These are phyloP conservation scores for Boechera divaricarpa DNA, from an alignment of 345 rosid genomes.

Conservation along the genomic window DNA sequence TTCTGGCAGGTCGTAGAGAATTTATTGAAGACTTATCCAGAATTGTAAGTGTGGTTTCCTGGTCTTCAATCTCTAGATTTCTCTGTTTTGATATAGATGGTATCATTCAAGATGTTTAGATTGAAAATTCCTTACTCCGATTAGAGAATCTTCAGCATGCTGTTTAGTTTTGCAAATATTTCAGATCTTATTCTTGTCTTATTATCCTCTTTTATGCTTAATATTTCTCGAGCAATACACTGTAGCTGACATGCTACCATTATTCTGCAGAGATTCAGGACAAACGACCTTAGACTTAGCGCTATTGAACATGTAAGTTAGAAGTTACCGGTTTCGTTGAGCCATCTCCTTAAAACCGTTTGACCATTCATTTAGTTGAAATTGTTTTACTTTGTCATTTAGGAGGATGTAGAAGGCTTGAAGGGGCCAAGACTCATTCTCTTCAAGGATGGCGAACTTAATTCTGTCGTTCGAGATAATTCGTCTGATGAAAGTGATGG, in stretches of 20 bases:
- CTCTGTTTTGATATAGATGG: neutral
- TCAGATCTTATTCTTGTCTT: slow-evolving; percentile 20
- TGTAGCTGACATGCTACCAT: slow-evolving; percentile 33
- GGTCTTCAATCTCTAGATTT: neutral
- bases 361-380: slow-evolving; percentile 13
- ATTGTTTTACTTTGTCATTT: slow-evolving; percentile 34
- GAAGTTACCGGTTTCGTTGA: neutral
- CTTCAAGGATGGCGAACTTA: slow-evolving; percentile 57
- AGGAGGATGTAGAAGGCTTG: slow-evolving; percentile 71
- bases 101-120: neutral
- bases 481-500: slow-evolving; percentile 39
- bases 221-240: slow-evolving; percentile 2
- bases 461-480: slow-evolving; percentile 49
- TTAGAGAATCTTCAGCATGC: slow-evolving; percentile 7
- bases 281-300: slow-evolving; percentile 54
- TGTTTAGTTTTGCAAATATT: slow-evolving; percentile 20
- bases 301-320: slow-evolving; percentile 66
- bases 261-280: slow-evolving; percentile 64
- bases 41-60: slow-evolving; percentile 55
- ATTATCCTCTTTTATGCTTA: slow-evolving; percentile 7
- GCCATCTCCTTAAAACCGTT: slow-evolving; percentile 5
- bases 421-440: slow-evolving; percentile 74
- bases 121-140: neutral
- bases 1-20: slow-evolving; percentile 62
- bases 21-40: slow-evolving; percentile 65